Percentiles rank a stretch among this genome's conserved stretches.
These are phyloP conservation scores for Lachancea lanzarotensis DNA, from an alignment of 805 yeast genomes.

Conservation along the genomic window DNA sequence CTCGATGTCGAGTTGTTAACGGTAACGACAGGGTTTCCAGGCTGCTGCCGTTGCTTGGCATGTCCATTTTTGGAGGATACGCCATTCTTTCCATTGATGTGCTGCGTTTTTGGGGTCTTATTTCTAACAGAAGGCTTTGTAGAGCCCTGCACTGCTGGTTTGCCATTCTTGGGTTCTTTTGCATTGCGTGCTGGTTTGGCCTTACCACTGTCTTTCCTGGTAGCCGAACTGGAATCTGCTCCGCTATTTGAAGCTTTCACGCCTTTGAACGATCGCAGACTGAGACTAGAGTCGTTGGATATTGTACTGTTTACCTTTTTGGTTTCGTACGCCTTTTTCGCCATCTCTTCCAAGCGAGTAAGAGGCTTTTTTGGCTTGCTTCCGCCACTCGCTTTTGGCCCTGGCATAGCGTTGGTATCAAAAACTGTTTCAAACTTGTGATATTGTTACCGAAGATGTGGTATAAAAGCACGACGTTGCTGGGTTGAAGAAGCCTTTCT, in stretches of 20 bases:
- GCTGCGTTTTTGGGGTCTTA: background rate
- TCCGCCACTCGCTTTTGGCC: constrained; percentile 1
- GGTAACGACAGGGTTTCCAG: background rate
- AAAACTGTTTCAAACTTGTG: too few relatives aligned
- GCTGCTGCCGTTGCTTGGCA: background rate
- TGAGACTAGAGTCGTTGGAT: constrained; percentile 35
- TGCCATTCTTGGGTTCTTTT: background rate
- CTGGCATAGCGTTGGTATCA: too few relatives aligned
- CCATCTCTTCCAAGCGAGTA: constrained; percentile 24
- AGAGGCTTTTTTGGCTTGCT: constrained; percentile 16
- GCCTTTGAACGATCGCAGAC: constrained; percentile 36
- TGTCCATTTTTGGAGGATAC: background rate
- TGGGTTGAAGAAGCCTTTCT: too few relatives aligned
- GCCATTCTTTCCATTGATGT: background rate
- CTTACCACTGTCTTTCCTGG: background rate
- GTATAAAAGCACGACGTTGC: too few relatives aligned
- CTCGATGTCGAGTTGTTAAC: background rate
- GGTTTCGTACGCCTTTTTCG: constrained; percentile 22
- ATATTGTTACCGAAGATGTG: too few relatives aligned
- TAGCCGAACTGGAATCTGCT: background rate
- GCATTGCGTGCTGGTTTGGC: background rate
- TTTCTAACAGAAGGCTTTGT: too few relatives aligned
- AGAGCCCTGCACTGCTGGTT: background rate
- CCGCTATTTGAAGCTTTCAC: constrained; percentile 14
- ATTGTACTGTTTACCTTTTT: constrained; percentile 35